Evolutionary conservation across 1,284 basidiomycete species (phyloP).

Genomic region (Heterobasidion annosum): DNA sequence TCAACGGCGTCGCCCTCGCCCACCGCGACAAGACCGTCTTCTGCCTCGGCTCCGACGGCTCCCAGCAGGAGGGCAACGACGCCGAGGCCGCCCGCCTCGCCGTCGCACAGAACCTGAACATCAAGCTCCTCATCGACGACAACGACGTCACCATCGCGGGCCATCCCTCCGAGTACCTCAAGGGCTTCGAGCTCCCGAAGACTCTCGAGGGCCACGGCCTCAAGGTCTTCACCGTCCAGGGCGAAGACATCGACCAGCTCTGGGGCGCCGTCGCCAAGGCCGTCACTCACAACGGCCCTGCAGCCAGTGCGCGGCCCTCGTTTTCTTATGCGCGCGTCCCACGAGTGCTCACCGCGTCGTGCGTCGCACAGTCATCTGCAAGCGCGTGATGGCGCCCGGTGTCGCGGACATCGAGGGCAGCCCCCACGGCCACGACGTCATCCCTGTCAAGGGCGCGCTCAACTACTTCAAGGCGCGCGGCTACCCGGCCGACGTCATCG

Average conservation of each 20-base stretch:
- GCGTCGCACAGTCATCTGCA: constrained; percentile 44
- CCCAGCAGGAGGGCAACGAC: constrained; percentile 84
- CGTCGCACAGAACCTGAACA: constrained; percentile 71
- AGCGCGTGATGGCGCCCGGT: constrained; percentile 76
- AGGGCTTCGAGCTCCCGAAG: constrained; percentile 62
- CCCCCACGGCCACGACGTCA: constrained; percentile 75
- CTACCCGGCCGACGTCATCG: constrained; percentile 45
- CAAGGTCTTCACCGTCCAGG: constrained; percentile 61
- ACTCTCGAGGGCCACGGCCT: constrained; percentile 76
- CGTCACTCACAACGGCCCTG: constrained; percentile 60
- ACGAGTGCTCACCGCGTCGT: background rate
- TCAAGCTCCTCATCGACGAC: constrained; percentile 81
- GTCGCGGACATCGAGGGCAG: constrained; percentile 71
- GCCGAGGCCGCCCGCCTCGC: constrained; percentile 82
- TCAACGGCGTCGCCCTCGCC: constrained; percentile 76
- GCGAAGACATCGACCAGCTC: constrained; percentile 71
- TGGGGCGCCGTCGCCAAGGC: constrained; percentile 56
- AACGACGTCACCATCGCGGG: constrained; percentile 85
- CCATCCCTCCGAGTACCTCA: constrained; percentile 77
- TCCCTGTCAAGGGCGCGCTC: constrained; percentile 68
- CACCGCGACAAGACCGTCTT: constrained; percentile 71
- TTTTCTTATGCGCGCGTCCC: background rate
- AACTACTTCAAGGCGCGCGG: constrained; percentile 64
- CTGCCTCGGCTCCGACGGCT: constrained; percentile 79
- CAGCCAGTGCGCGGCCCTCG: constrained; percentile 38